Evolutionary conservation across 352 stramenopile species (phyloP).

Genomic region (Vaucheria bursata): DNA sequence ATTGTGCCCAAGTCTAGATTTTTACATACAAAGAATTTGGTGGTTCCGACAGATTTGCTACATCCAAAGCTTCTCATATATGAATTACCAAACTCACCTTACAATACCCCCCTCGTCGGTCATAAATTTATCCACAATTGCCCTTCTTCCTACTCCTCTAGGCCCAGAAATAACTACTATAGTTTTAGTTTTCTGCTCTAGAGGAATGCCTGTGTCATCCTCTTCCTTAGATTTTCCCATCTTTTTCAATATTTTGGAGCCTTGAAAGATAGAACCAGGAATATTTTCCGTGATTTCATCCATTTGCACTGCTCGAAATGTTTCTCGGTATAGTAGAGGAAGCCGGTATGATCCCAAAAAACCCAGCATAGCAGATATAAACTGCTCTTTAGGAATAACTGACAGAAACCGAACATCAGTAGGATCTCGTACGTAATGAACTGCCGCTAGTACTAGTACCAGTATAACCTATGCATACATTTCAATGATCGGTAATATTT

Average conservation of each 20-base stretch:
- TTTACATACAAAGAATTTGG: too few relatives aligned
- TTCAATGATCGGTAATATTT: too few relatives aligned
- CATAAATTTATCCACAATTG: slow-evolving; percentile 25
- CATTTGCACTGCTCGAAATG: slow-evolving; percentile 13
- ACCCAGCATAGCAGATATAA: slow-evolving; percentile 28
- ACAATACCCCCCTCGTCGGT: too few relatives aligned
- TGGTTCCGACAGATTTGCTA: too few relatives aligned
- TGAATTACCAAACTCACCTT: too few relatives aligned
- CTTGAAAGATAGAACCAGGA: slow-evolving; percentile 37
- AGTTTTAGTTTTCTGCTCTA: not conserved
- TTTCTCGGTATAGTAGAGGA: slow-evolving; percentile 38
- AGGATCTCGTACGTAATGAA: slow-evolving; percentile 31
- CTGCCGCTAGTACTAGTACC: slow-evolving; percentile 15
- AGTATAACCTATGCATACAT: too few relatives aligned
- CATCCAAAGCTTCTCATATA: too few relatives aligned
- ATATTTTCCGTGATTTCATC: slow-evolving; percentile 34
- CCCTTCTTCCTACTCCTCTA: slow-evolving; percentile 28
- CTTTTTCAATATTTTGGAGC: slow-evolving; percentile 19
- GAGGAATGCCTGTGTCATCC: not conserved
- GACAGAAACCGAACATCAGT: slow-evolving; percentile 20
- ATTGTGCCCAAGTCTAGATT: too few relatives aligned
- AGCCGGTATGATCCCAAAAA: slow-evolving; percentile 31
- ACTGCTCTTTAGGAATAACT: slow-evolving; percentile 27
- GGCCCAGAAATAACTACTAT: slow-evolving; percentile 39
- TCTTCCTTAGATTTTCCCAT: slow-evolving; percentile 15